Evolutionary conservation across 2,329 filamentous ascomycete species (phyloP), one percentile per base, ranked within the genome.

Genomic region (Colletotrichum simmondsii): DNA sequence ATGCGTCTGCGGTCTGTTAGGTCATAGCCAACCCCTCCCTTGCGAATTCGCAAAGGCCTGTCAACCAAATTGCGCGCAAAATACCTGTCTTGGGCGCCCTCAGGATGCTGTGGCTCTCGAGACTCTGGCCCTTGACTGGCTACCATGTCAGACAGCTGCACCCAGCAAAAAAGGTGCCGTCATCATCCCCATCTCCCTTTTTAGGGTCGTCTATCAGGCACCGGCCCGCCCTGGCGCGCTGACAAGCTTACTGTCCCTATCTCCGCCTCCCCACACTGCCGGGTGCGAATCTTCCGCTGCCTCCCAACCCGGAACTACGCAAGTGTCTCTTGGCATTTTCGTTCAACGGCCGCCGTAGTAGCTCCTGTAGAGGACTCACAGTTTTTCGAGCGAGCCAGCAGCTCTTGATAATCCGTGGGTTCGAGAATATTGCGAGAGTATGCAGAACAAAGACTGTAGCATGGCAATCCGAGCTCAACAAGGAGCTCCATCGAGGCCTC

Each of bases 261-360:
- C 32, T 46, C 65, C 60, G 42, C 66, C 59, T 57, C 65, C 32
- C 66, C 70, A 57, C 56, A 56, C 16, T 14, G 46, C 60, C 66
- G 32, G 32, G 54, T 72, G 54, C 2, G 56, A 72, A 72, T 70
- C 65, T 59, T 24, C 60, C 54, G n/a, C 46, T 35, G 26, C n/a
- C 63, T 49, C 42, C 19, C 42, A 22, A 49, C 42, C 42, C 42
- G 42, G 42, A 22, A 49, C 16, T 22, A 22, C 16, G 19, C 42
- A 49, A 49, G 19, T 49, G 42, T 22, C 19, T 49, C 42, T 68
- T 67, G 68, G 68, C 63, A 62, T 49, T 12, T 30, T 49, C 22
- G 16, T 71, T 56, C 68, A 66, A 65, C 56, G 24, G 37, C 42
- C 35, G 65, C 57, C 7, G 65, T 52, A 4, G 22, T 19, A 5